phyloP scores from a whole-genome alignment of 2,329 filamentous ascomycete species.

The Aspergillus sp. region DNA sequence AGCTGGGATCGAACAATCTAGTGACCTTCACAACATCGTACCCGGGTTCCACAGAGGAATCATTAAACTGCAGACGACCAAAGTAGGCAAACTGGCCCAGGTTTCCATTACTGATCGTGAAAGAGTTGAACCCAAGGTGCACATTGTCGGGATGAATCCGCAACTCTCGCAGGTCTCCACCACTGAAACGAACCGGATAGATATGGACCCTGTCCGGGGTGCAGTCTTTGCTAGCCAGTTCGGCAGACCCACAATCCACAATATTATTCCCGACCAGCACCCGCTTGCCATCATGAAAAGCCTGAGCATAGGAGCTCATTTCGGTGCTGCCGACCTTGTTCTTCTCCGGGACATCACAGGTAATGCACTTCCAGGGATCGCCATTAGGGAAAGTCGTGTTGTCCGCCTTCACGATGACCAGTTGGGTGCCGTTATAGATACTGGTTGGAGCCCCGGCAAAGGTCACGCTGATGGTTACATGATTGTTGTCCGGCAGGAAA shows the following conservation, averaged over 20 bases:
- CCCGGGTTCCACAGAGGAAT: conserved; percentile 27
- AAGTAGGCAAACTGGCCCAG: conserved; percentile 34
- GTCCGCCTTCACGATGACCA: conserved; percentile 47
- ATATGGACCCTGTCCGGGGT: conserved; percentile 39
- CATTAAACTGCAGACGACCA: conserved; percentile 44
- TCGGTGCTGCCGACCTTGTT: conserved; percentile 27
- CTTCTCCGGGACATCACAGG: conserved; percentile 41
- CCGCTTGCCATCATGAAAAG: conserved; percentile 41
- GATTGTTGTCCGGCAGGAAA: conserved; percentile 47
- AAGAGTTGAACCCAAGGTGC: conserved; percentile 46
- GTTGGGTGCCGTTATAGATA: conserved; percentile 43
- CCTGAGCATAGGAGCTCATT: conserved; percentile 44
- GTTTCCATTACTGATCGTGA: conserved; percentile 24
- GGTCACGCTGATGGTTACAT: conserved; percentile 41
- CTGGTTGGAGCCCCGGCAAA: conserved; percentile 47
- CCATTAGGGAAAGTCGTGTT: conserved; percentile 44
- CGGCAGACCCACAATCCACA: conserved; percentile 38
- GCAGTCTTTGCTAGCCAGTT: conserved; percentile 38
- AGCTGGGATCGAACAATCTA: conserved; percentile 29
- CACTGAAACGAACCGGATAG: conserved; percentile 45
- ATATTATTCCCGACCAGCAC: conserved; percentile 29
- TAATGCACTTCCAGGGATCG: conserved; percentile 51
- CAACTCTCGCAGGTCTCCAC: conserved; percentile 42
- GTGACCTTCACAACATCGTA: conserved; percentile 46
- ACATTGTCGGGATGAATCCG: conserved; percentile 48